Conservation (phyloP, 2,329 filamentous ascomycete genomes). For the Pyricularia sp. region DNA sequence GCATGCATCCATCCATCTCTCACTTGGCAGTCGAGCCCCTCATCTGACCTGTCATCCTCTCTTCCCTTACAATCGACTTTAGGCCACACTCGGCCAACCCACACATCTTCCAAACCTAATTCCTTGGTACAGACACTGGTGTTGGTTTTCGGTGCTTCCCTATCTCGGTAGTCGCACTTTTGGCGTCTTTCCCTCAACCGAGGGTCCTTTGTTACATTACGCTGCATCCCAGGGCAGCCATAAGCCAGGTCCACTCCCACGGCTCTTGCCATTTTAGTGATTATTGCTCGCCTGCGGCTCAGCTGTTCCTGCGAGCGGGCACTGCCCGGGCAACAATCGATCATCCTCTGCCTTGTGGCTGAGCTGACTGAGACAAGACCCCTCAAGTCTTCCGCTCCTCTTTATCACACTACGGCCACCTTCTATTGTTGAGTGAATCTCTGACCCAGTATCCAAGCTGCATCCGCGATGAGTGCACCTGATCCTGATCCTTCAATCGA, state of each 20-base stretch:
- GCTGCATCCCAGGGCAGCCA: background rate
- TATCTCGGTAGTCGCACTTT: background rate
- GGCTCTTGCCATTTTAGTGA: background rate
- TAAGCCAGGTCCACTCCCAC: background rate
- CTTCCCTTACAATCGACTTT: background rate
- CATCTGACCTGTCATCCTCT: background rate
- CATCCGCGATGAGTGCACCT: constrained; percentile 1
- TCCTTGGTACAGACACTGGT: background rate
- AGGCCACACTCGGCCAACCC: background rate
- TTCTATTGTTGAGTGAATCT: background rate
- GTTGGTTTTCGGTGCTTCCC: background rate
- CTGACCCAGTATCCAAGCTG: background rate
- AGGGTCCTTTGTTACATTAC: background rate
- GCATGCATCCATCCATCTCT: background rate
- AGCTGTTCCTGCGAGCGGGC: background rate
- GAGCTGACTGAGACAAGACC: background rate
- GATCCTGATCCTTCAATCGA: constrained; percentile 4
- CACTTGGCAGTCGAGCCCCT: background rate
- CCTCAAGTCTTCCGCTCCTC: background rate
- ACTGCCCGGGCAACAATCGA: background rate
- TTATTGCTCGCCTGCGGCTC: background rate
- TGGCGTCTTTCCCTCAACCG: background rate
- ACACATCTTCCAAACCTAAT: background rate
- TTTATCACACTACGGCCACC: background rate
- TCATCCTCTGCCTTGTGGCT: background rate